Conservation (phyloP, 2,329 filamentous ascomycete genomes). For the Fusarium sp. region DNA sequence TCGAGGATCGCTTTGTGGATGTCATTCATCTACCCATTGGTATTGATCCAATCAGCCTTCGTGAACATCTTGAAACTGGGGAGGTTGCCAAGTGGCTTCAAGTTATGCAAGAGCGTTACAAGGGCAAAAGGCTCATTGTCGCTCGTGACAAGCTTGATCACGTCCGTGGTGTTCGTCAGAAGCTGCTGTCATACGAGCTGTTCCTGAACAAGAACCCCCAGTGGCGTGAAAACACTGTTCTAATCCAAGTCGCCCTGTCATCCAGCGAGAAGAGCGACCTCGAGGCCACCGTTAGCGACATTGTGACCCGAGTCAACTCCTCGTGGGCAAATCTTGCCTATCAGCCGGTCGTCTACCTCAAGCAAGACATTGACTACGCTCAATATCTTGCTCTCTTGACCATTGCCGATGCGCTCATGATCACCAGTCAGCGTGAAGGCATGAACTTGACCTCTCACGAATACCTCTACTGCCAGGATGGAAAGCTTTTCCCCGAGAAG, state of each 20-base stretch:
- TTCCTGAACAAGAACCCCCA: conserved; percentile 94
- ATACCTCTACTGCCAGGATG: conserved; percentile 92
- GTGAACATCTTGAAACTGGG: conserved; percentile 72
- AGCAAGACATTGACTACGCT: conserved; percentile 91
- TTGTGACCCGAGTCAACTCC: conserved; percentile 93
- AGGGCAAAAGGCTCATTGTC: conserved; percentile 89
- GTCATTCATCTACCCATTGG: conserved; percentile 88
- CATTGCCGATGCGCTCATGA: conserved; percentile 90
- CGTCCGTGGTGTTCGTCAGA: conserved; percentile 91
- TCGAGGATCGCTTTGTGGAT: conserved; percentile 93
- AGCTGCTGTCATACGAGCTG: conserved; percentile 89
- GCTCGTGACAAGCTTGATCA: conserved; percentile 94
- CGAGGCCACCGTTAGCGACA: conserved; percentile 88
- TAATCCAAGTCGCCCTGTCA: conserved; percentile 94
- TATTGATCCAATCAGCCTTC: conserved; percentile 83
- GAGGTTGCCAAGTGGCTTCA: conserved; percentile 82
- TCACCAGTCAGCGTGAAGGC: conserved; percentile 92
- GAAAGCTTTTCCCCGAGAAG: conserved; percentile 71
- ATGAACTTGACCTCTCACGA: conserved; percentile 98
- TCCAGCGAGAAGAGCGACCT: conserved; percentile 88
- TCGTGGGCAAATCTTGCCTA: conserved; percentile 90
- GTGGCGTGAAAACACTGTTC: conserved; percentile 85
- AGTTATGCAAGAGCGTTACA: conserved; percentile 83
- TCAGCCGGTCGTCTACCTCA: conserved; percentile 90
- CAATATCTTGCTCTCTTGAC: conserved; percentile 93